Conservation (phyloP, 2,329 filamentous ascomycete species). For the Pyrenophora tritici-repentis region DNA sequence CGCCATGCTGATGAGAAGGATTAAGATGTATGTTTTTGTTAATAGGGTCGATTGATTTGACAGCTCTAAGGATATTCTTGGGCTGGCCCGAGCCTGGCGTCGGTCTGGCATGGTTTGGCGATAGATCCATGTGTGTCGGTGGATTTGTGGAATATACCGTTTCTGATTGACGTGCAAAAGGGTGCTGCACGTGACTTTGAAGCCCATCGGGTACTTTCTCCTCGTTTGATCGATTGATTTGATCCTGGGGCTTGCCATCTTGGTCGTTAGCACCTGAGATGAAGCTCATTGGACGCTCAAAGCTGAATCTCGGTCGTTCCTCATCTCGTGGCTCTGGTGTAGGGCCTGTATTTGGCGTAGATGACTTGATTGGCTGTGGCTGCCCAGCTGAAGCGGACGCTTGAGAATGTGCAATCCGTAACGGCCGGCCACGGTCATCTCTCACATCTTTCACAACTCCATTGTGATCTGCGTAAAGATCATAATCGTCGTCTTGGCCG, state of each 20-base stretch:
- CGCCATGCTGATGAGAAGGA: slow-evolving; percentile 17
- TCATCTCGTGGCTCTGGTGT: slow-evolving; percentile 24
- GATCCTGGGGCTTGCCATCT: slow-evolving; percentile 43
- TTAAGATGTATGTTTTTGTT: slow-evolving; percentile 6
- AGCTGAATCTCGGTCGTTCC: slow-evolving; percentile 32
- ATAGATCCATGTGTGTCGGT: slow-evolving; percentile 10
- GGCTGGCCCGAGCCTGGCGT: slow-evolving; percentile 5
- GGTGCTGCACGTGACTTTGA: slow-evolving; percentile 12
- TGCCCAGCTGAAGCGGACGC: slow-evolving; percentile 8
- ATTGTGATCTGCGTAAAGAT: slow-evolving; percentile 46
- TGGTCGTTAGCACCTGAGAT: slow-evolving; percentile 41
- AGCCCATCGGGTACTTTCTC: slow-evolving; percentile 11
- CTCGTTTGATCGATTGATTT: slow-evolving; percentile 35
- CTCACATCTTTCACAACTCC: slow-evolving; percentile 44
- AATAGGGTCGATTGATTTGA: not conserved
- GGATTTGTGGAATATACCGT: slow-evolving; percentile 17
- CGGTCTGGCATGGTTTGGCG: slow-evolving; percentile 2
- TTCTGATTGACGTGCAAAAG: not conserved
- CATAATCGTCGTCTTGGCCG: slow-evolving; percentile 35
- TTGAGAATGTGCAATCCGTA: slow-evolving; percentile 27
- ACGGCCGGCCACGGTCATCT: slow-evolving; percentile 36
- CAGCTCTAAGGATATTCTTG: slow-evolving; percentile 4
- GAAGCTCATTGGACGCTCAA: slow-evolving; percentile 47
- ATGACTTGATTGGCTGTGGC: slow-evolving; percentile 4
- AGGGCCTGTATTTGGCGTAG: slow-evolving; percentile 6